phyloP scores from a whole-genome alignment of 2,329 filamentous ascomycete genomes.

The Phialocephala sp. region DNA sequence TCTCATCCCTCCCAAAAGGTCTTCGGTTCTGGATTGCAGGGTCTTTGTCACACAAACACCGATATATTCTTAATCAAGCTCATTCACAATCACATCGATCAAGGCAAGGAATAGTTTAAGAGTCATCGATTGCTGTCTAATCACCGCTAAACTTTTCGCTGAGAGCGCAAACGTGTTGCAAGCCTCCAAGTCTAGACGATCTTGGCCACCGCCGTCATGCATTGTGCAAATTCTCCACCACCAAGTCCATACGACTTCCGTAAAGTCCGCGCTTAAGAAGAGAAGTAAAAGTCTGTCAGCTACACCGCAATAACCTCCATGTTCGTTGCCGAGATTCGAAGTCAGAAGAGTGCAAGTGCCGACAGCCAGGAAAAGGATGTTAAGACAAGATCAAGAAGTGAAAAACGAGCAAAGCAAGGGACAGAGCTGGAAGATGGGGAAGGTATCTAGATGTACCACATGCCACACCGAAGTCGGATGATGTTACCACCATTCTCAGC shows the following conservation, averaged over 20 bases:
- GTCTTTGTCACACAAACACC: no score
- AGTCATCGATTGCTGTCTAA: background rate
- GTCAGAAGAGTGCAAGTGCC: constrained; percentile 1
- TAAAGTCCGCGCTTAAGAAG: constrained; percentile 28
- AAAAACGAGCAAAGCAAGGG: constrained; percentile 32
- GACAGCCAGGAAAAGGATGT: constrained; percentile 21
- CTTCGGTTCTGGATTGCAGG: no score
- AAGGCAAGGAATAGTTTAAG: background rate
- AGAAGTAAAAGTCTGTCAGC: constrained; percentile 26
- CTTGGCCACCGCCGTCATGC: background rate
- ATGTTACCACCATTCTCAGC: constrained; percentile 23
- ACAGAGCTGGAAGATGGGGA: constrained; percentile 19
- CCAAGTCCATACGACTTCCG: constrained; percentile 30
- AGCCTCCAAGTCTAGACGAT: background rate
- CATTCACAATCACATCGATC: background rate
- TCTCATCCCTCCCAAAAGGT: no score
- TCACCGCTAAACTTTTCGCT: background rate
- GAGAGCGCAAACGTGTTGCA: background rate
- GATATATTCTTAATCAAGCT: no score
- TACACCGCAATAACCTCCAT: constrained; percentile 17
- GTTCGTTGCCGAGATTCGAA: constrained; percentile 18
- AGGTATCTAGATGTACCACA: constrained; percentile 43
- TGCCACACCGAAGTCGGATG: constrained; percentile 36
- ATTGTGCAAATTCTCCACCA: constrained; percentile 11
- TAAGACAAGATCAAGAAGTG: constrained; percentile 32